These are phyloP conservation scores for Tephrocybe sp. DNA, from an alignment of 768 basidiomycete species.

Conservation along the genomic window DNA sequence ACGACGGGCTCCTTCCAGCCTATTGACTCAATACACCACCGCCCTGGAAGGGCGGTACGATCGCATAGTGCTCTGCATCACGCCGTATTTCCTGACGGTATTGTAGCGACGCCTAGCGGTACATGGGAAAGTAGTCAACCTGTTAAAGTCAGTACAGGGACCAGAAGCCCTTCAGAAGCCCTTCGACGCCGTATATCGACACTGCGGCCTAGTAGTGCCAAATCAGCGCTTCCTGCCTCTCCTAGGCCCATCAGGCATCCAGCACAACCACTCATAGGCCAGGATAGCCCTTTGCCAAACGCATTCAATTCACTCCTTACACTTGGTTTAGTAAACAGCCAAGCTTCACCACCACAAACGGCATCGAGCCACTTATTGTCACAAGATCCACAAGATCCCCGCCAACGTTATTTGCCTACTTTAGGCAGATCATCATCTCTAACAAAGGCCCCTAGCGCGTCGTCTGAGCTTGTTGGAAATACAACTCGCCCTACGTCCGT, in stretches of 20 bases:
- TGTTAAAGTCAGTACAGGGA: not conserved
- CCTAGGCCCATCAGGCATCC: slow-evolving; percentile 3
- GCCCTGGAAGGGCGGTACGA: slow-evolving; percentile 1
- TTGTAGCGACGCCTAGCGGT: slow-evolving; percentile 30
- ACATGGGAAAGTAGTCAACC: not conserved
- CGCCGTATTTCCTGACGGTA: slow-evolving; percentile 28
- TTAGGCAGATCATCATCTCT: slow-evolving; percentile 11
- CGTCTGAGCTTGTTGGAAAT: slow-evolving; percentile 1
- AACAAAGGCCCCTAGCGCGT: not conserved
- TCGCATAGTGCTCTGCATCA: slow-evolving; percentile 35
- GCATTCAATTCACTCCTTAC: slow-evolving; percentile 10
- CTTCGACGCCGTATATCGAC: slow-evolving; percentile 1
- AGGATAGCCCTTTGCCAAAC: slow-evolving; percentile 4
- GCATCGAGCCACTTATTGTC: not conserved
- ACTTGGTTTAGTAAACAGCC: slow-evolving; percentile 3
- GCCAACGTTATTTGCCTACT: not conserved
- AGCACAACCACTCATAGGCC: slow-evolving; percentile 4
- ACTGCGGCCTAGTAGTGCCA: slow-evolving; percentile 1
- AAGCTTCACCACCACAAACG: not conserved
- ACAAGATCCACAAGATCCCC: not conserved
- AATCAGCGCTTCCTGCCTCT: slow-evolving; percentile 2
- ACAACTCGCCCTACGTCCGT: slow-evolving; percentile 10
- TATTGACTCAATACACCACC: not conserved
- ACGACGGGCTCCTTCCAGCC: slow-evolving; percentile 9
- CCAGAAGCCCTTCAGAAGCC: not conserved